Evolutionary conservation across 2,329 filamentous ascomycete species (phyloP), one percentile per base, ranked within the genome.

Genomic region (Apiospora pterosperma): DNA sequence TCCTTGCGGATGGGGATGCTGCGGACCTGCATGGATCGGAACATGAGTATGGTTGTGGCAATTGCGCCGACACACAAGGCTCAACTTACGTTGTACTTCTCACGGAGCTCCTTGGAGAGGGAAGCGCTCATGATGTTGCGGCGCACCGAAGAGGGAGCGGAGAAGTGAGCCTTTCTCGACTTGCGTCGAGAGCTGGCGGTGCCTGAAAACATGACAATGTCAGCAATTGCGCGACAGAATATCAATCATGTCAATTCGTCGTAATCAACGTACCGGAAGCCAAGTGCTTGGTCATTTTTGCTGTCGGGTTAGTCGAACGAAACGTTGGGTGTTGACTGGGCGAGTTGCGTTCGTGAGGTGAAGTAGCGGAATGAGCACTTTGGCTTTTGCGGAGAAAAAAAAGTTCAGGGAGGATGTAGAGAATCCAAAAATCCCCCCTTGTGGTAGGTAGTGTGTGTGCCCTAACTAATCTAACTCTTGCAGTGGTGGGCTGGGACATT

Each of bases 121-220:
- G 92, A 92, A 74, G 96, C 94, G 86, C 91, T 95, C 94, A 99
- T 97, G 86, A 97, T 97, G 77, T 90, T 88, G 81, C 96, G 93
- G 84, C 96, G 94, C 80, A 92, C 88, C 86, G 91, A 93, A 81
- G 94, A 97, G 75, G 94, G 93, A 74, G 96, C 96, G 81, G 88
- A 86, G 90, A 97, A 99, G 89, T 99, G 95, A 81, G 93, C 92
- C 88, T 97, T 97, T 84, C 96, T 93, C 85, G 93, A 96, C 93
- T 99, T 99, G 86, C 95, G 91, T 85, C 95, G 90, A 79, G 93
- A 97, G 83, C 70, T 72, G 69, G 69, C 67, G 66, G 73, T 69
- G 63, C 69, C 72, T 73, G 19, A 62, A 31, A 23, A 67, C 64
- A 60, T 38, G 4, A 42, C 60, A 16, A 63, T 34, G 23, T 31